Conservation (phyloP, 345 rosid species). For the Camelina neglecta region DNA sequence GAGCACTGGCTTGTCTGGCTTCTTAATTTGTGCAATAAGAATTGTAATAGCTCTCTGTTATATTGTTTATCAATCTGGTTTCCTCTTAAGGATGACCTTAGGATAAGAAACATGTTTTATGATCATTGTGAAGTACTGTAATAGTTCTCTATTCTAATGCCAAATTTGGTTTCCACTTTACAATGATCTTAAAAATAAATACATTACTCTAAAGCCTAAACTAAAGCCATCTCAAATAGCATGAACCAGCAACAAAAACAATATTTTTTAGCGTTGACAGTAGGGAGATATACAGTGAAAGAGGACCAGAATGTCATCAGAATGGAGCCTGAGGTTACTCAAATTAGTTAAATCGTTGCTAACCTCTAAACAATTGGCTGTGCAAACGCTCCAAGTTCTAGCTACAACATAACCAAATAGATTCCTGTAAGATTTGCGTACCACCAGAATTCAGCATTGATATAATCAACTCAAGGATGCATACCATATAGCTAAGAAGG, state of each 20-base stretch:
- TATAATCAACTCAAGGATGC: constrained; percentile 2
- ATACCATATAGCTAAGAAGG: background rate
- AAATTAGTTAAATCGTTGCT: constrained; percentile 7
- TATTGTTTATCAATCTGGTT: background rate
- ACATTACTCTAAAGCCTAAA: constrained; percentile 1
- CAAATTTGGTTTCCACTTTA: constrained; percentile 29
- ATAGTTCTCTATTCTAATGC: constrained; percentile 2
- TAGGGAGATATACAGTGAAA: background rate
- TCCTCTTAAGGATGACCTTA: constrained; percentile 1
- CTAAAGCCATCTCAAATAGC: constrained; percentile 7
- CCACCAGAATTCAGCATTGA: constrained; percentile 17
- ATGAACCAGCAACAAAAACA: constrained; percentile 15
- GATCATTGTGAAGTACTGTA: constrained; percentile 18
- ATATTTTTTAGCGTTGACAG: constrained; percentile 10
- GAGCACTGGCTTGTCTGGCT: background rate
- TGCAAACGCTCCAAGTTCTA: constrained; percentile 9
- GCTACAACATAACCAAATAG: background rate
- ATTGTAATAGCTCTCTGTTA: background rate
- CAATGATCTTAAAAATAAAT: background rate
- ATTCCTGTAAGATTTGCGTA: constrained; percentile 1
- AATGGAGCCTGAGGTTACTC: background rate
- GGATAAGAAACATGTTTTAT: background rate
- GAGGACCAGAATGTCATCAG: constrained; percentile 1
- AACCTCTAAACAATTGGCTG: constrained; percentile 13
- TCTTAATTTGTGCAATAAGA: constrained; percentile 20